Evolutionary conservation across 495 filamentous ascomycete species (phyloP).

Genomic region (Tuber aestivum): DNA sequence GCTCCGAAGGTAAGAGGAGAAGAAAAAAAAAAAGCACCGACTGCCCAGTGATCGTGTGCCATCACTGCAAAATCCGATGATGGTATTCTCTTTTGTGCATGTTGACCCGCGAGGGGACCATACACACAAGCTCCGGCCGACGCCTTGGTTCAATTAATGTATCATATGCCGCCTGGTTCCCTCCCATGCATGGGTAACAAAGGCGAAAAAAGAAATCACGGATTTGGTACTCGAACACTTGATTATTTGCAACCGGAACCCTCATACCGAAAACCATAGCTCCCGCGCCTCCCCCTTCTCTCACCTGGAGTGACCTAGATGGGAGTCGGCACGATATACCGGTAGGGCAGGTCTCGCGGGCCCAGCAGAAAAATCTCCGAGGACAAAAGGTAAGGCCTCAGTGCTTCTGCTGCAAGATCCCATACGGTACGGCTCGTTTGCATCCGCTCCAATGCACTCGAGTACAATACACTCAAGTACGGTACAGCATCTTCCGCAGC

Average conservation of each 20-base stretch:
- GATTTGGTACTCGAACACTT: background rate
- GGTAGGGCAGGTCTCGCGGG: constrained; percentile 7
- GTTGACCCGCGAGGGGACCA: background rate
- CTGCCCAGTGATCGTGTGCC: background rate
- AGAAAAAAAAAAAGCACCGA: constrained; percentile 3
- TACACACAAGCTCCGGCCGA: background rate
- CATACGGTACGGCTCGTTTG: constrained; percentile 35
- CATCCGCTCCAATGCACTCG: background rate
- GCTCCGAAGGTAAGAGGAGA: constrained; percentile 27
- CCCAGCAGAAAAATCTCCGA: constrained; percentile 38
- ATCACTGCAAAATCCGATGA: background rate
- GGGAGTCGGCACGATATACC: constrained; percentile 5
- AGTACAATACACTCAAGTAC: no score
- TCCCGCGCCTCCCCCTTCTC: background rate
- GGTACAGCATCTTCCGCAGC: constrained; percentile 25
- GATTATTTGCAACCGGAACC: background rate
- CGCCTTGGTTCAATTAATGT: background rate
- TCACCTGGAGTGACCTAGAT: constrained; percentile 14
- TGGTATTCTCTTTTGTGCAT: constrained; percentile 3
- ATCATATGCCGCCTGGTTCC: background rate
- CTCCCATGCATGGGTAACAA: background rate
- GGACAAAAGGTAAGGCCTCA: constrained; percentile 19
- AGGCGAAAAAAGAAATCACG: background rate
- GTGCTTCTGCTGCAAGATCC: constrained; percentile 25
- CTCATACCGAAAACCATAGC: background rate